Evolutionary conservation across 371 early-diverging fungal genomes (phyloP).

Genomic region (Saksenaea oblongispora): DNA sequence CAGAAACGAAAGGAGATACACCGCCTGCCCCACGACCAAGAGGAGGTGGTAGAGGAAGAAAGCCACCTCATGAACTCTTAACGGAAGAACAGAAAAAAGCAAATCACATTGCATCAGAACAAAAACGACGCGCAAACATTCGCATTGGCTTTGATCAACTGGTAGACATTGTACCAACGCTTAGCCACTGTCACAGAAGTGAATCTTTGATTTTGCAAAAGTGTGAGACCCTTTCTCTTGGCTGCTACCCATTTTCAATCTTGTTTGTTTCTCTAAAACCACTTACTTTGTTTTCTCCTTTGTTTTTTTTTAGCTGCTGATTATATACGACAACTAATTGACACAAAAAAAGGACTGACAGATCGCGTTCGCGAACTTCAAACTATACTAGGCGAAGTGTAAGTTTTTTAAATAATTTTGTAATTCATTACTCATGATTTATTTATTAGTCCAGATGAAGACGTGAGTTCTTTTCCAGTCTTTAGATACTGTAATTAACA

Average conservation of each 20-base stretch:
- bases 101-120: slow-evolving; percentile 89
- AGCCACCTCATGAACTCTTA: slow-evolving; percentile 59
- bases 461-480: slow-evolving; percentile 7
- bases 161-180: slow-evolving; percentile 70
- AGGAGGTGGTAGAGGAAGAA: slow-evolving; percentile 19
- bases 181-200: slow-evolving; percentile 53
- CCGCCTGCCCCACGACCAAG: neutral
- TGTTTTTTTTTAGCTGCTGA: slow-evolving; percentile 20
- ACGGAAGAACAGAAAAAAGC: slow-evolving; percentile 84
- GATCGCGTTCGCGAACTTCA: slow-evolving; percentile 29
- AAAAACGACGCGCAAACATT: slow-evolving; percentile 81
- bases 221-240: slow-evolving; percentile 24
- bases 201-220: slow-evolving; percentile 53
- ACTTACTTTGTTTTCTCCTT: neutral
- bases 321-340: slow-evolving; percentile 28
- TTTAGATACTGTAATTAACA: neutral
- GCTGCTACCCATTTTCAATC: neutral
- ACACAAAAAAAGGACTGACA: slow-evolving; percentile 21
- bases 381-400: slow-evolving; percentile 21
- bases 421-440: neutral
- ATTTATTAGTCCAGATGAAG: slow-evolving; percentile 24
- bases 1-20: neutral
- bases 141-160: slow-evolving; percentile 76
- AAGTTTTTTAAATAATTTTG: slow-evolving; percentile 8
- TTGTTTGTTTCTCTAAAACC: neutral